Percentiles rank a stretch among this genome's conserved stretches.
Evolutionary conservation across 208 protist genomes (phyloP).

Genomic region (Naegleria fowleri): DNA sequence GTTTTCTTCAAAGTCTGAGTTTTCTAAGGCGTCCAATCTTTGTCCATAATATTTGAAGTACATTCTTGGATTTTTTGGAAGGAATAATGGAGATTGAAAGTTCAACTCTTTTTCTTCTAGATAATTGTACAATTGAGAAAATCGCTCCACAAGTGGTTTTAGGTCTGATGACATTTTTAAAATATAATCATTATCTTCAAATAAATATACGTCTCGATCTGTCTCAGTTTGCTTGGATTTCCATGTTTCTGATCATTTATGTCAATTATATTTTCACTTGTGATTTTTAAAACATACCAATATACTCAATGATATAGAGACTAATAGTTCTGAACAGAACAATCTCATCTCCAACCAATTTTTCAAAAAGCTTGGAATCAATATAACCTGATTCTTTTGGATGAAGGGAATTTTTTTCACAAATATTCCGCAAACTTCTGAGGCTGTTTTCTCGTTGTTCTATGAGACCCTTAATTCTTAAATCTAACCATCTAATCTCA

Average conservation of each 20-base stretch:
- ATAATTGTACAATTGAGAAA: not conserved
- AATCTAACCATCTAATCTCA: constrained; percentile 23
- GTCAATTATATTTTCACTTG: not conserved
- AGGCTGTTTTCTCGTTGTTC: constrained; percentile 7
- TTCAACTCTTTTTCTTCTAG: not conserved
- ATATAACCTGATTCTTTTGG: not conserved
- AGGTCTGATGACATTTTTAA: not conserved
- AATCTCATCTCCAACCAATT: not conserved
- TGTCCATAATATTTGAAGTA: not conserved
- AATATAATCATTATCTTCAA: not conserved
- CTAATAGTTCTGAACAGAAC: constrained; percentile 10
- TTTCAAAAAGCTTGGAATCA: not conserved
- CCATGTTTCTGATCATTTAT: not conserved
- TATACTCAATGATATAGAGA: constrained; percentile 18
- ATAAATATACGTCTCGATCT: not conserved
- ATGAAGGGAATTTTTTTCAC: not conserved
- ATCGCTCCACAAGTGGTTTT: not conserved
- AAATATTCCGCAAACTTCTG: not conserved
- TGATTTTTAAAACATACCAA: not conserved
- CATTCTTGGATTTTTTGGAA: constrained; percentile 18
- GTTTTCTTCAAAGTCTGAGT: not conserved
- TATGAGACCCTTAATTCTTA: not conserved
- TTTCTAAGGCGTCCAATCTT: not conserved
- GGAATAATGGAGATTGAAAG: not conserved
- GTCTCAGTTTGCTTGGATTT: not conserved